phyloP scores from a whole-genome alignment of 169 alveolate species.

The Babesia ovis region DNA sequence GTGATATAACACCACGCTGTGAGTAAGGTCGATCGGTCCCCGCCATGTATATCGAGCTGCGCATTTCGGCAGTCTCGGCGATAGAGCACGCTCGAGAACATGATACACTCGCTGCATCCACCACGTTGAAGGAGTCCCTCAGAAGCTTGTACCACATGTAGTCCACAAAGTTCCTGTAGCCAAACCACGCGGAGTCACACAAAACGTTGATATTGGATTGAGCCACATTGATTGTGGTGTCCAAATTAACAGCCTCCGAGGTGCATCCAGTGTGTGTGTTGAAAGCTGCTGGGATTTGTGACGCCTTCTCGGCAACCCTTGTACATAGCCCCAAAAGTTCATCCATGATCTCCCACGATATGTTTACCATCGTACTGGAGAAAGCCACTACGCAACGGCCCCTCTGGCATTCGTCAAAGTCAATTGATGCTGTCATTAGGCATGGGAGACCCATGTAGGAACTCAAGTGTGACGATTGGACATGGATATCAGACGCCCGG shows the following conservation, averaged over 20 bases:
- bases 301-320: background rate
- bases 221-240: conserved; percentile 38
- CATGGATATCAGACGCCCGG: background rate
- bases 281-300: background rate
- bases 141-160: conserved; percentile 54
- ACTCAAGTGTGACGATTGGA: background rate
- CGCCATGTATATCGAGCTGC: background rate
- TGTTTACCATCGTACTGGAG: conserved; percentile 34
- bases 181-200: conserved; percentile 66
- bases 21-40: background rate
- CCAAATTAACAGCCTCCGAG: conserved; percentile 1
- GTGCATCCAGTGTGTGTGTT: background rate
- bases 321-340: conserved; percentile 3
- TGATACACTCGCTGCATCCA: conserved; percentile 6
- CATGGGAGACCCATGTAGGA: conserved; percentile 13
- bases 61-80: conserved; percentile 18
- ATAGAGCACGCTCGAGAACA: conserved; percentile 19
- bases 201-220: conserved; percentile 36
- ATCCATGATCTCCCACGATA: conserved; percentile 60
- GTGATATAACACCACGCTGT: conserved; percentile 7
- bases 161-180: conserved; percentile 54
- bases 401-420: conserved; percentile 4
- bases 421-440: conserved; percentile 40
- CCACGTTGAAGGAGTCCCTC: conserved; percentile 23
- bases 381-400: conserved; percentile 31